Percentiles rank a stretch among this genome's conserved stretches.
Conservation (phyloP, 2,329 filamentous ascomycete species). For the Paecilomyces variotii region DNA sequence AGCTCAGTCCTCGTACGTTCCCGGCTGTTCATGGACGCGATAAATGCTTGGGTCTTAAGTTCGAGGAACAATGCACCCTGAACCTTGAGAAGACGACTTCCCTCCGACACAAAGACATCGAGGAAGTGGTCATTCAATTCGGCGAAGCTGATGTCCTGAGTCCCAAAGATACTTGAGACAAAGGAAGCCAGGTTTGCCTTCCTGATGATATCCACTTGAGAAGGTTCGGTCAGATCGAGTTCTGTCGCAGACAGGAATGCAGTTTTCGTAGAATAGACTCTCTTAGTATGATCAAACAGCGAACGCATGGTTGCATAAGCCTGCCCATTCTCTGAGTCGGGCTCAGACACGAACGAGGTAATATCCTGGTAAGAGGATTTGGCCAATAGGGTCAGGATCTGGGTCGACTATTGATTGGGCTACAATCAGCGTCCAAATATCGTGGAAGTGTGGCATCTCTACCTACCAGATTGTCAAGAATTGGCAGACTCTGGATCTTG, state of each 20-base stretch:
- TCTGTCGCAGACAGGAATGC: conserved; percentile 50
- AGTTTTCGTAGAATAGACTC: conserved; percentile 50
- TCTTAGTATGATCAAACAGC: conserved; percentile 56
- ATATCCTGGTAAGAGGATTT: conserved; percentile 51
- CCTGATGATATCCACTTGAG: conserved; percentile 52
- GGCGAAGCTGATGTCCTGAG: conserved; percentile 56
- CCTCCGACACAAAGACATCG: conserved; percentile 55
- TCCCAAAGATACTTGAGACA: conserved; percentile 55
- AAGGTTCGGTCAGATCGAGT: conserved; percentile 42
- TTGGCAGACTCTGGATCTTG: conserved; percentile 52
- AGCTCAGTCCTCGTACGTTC: conserved; percentile 49
- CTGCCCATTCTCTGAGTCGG: conserved; percentile 49
- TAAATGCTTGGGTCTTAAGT: conserved; percentile 60
- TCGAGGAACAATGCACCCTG: conserved; percentile 56
- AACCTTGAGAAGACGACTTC: conserved; percentile 49
- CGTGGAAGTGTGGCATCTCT: conserved; percentile 4
- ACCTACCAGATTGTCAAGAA: conserved; percentile 53
- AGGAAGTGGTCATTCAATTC: conserved; percentile 57
- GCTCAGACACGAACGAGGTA: conserved; percentile 48
- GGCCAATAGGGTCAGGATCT: conserved; percentile 51
- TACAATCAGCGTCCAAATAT: background rate
- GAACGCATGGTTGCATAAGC: conserved; percentile 56
- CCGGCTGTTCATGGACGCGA: conserved; percentile 51
- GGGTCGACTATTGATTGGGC: conserved; percentile 41
- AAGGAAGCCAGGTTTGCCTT: conserved; percentile 60